A percentile compares a stretch with the other conserved stretches of the same genome.
Evolutionary conservation across 768 basidiomycete species (phyloP).

Genomic region (Termitomyces sp.): DNA sequence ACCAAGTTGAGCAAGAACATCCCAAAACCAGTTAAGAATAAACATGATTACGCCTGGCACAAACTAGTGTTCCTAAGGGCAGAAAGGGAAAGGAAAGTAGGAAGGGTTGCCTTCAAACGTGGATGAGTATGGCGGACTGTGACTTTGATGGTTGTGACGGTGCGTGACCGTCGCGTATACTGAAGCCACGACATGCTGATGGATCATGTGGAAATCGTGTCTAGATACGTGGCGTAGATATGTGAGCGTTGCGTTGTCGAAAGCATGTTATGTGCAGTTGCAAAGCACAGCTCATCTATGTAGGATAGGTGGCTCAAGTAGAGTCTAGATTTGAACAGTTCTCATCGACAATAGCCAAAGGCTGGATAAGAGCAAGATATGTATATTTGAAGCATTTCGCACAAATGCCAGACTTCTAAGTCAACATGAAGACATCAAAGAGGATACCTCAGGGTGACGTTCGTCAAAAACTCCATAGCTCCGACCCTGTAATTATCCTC

Average conservation of each 20-base stretch:
- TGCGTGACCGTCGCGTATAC: constrained; percentile 2
- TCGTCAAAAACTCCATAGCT: constrained; percentile 30
- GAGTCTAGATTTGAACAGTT: no score
- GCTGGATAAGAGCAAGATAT: not conserved
- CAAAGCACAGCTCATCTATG: not conserved
- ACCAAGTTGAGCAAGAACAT: constrained; percentile 92
- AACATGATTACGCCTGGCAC: constrained; percentile 46
- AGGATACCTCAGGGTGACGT: constrained; percentile 26
- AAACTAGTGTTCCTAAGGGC: constrained; percentile 11
- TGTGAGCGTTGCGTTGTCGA: not conserved
- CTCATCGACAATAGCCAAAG: not conserved
- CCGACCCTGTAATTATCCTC: constrained; percentile 37
- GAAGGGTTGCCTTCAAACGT: constrained; percentile 4
- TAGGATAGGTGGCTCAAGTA: not conserved
- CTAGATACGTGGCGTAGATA: no score
- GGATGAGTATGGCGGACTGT: constrained; percentile 10
- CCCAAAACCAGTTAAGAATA: constrained; percentile 95
- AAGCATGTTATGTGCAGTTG: not conserved
- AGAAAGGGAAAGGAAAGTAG: constrained; percentile 7
- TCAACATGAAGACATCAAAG: constrained; percentile 10
- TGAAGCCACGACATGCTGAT: no score
- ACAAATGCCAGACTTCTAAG: not conserved
- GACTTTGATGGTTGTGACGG: constrained; percentile 4
- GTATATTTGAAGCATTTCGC: not conserved
- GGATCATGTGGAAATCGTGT: not conserved